Percentiles rank a stretch among this genome's conserved stretches.
These are phyloP conservation scores for Astrocystis sublimbata DNA, from an alignment of 495 filamentous ascomycete species.

Conservation along the genomic window DNA sequence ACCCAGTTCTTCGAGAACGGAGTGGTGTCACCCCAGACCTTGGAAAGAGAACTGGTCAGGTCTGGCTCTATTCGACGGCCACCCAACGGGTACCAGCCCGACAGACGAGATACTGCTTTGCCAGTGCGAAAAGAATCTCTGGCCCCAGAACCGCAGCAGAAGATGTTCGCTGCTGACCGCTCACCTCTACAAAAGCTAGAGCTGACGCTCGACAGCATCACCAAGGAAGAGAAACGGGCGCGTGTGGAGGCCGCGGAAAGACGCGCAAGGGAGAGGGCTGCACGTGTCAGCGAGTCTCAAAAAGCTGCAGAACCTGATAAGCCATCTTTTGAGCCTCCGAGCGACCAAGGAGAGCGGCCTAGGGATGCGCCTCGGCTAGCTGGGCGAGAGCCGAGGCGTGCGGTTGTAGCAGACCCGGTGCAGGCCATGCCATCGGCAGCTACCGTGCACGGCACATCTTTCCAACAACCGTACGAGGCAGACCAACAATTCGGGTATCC, in stretches of 20 bases:
- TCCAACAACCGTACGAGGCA: slow-evolving; percentile 41
- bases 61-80: slow-evolving; percentile 25
- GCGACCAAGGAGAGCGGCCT: slow-evolving; percentile 24
- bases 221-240: slow-evolving; percentile 86
- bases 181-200: slow-evolving; percentile 93
- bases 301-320: slow-evolving; percentile 23
- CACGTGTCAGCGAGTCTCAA: slow-evolving; percentile 32
- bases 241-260: slow-evolving; percentile 77
- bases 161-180: slow-evolving; percentile 69
- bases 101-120: slow-evolving; percentile 22
- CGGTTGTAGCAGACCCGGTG: slow-evolving; percentile 19
- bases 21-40: slow-evolving; percentile 10
- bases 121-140: slow-evolving; percentile 29
- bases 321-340: slow-evolving; percentile 16
- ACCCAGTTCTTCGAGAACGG: slow-evolving; percentile 30
- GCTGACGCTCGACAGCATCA: slow-evolving; percentile 81
- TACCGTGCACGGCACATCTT: slow-evolving; percentile 31
- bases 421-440: slow-evolving; percentile 22
- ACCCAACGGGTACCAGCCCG: slow-evolving; percentile 20
- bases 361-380: slow-evolving; percentile 19
- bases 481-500: slow-evolving; percentile 28
- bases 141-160: slow-evolving; percentile 32
- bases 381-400: slow-evolving; percentile 14
- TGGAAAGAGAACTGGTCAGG: slow-evolving; percentile 22
- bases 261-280: slow-evolving; percentile 54